Evolutionary conservation across 192 early-diverging fungal genomes (phyloP).

Genomic region (Coemansia sp.): DNA sequence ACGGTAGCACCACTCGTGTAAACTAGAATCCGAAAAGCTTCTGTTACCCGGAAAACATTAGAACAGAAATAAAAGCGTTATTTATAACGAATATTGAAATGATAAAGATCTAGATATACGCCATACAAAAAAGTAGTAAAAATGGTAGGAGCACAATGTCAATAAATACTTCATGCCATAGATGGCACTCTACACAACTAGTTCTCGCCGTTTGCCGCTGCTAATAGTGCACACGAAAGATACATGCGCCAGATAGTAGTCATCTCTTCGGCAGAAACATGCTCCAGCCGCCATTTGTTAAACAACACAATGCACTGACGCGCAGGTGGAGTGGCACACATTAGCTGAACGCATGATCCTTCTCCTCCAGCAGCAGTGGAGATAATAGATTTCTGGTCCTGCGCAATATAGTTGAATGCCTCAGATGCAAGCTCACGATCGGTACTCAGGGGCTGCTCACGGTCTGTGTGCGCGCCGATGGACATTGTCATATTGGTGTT

Average conservation of each 20-base stretch:
- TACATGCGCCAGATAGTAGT: conserved; percentile 54
- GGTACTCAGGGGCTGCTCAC: conserved; percentile 1
- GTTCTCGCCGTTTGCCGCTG: conserved; percentile 22
- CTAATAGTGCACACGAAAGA: conserved; percentile 49
- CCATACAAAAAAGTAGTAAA: no score
- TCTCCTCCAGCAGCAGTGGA: conserved; percentile 14
- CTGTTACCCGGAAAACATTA: no score
- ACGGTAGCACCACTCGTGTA: no score
- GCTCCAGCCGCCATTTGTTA: conserved; percentile 42
- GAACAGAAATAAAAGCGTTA: no score
- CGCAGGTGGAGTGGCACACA: conserved; percentile 39
- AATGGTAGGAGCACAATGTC: no score
- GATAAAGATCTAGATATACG: no score
- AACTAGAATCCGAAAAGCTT: no score
- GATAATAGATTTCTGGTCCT: conserved; percentile 14
- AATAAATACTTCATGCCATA: no score
- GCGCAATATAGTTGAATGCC: conserved; percentile 46
- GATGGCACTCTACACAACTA: background rate
- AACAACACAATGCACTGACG: conserved; percentile 33
- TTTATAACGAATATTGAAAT: no score
- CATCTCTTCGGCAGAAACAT: conserved; percentile 35
- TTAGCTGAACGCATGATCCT: conserved; percentile 48
- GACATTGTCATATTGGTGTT: conserved; percentile 7
- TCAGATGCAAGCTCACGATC: conserved; percentile 15
- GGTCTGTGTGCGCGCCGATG: conserved; percentile 14